phyloP scores from a whole-genome alignment of 2,329 filamentous ascomycete species.

The Nemania bipapillata region DNA sequence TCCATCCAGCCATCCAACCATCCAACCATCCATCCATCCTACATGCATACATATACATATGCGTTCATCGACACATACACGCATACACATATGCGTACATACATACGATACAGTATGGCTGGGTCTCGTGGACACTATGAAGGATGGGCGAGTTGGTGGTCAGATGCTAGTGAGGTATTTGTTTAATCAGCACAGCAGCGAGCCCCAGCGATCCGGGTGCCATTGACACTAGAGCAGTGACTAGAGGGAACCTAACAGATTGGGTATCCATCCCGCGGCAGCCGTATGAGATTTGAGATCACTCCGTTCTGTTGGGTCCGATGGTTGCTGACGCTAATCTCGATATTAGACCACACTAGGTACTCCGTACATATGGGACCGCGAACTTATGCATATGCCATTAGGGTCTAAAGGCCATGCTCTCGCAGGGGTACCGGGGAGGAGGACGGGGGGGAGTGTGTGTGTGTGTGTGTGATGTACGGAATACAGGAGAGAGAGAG shows the following conservation, averaged over 20 bases:
- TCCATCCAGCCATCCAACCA: no score
- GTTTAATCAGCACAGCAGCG: conserved; percentile 11
- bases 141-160: conserved; percentile 21
- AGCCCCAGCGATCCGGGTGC: conserved; percentile 35
- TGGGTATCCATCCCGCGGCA: conserved; percentile 36
- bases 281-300: conserved; percentile 44
- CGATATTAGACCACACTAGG: conserved; percentile 28
- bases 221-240: conserved; percentile 27
- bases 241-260: conserved; percentile 30
- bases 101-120: background rate
- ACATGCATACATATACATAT: background rate
- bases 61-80: background rate
- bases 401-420: conserved; percentile 32
- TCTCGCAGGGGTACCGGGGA: conserved; percentile 27
- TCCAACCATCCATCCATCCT: no score
- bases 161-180: conserved; percentile 35
- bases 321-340: conserved; percentile 45
- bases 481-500: no score
- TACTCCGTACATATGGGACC: conserved; percentile 31
- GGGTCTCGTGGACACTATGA: background rate
- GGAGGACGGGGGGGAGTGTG: background rate
- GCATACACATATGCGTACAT: background rate
- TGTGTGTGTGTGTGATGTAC: no score
- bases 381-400: conserved; percentile 34
- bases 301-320: conserved; percentile 48